Evolutionary conservation across 2,329 filamentous ascomycete species (phyloP).

Genomic region (Cladosporium sp.): DNA sequence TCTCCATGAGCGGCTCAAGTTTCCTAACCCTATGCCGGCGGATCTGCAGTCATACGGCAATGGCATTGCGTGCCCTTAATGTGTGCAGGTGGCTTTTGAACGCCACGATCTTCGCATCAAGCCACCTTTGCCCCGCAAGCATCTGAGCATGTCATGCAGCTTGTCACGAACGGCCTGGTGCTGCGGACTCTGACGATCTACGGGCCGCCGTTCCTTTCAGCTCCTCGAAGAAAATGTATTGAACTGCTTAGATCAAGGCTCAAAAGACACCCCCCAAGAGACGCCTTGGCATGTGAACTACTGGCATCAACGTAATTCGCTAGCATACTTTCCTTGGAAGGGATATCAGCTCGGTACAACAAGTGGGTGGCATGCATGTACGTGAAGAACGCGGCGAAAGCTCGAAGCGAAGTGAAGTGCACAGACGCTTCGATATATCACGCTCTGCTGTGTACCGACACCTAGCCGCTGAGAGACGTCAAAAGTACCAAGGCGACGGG

Average conservation of each 20-base stretch:
- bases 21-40: not conserved
- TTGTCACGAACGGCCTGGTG: not conserved
- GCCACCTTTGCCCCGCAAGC: not conserved
- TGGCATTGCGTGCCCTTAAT: not conserved
- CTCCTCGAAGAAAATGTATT: not conserved
- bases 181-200: not conserved
- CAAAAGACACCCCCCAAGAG: not conserved
- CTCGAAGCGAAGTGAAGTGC: too few species aligned
- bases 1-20: not conserved
- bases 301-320: too few species aligned
- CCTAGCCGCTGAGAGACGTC: not conserved
- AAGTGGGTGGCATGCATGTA: too few species aligned
- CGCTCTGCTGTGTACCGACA: not conserved
- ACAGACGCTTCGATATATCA: too few species aligned
- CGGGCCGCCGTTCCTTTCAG: conserved; percentile 1
- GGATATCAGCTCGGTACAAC: too few species aligned
- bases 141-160: not conserved
- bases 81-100: not conserved
- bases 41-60: conserved; percentile 2
- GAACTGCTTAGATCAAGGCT: too few species aligned
- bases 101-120: not conserved
- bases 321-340: too few species aligned
- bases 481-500: conserved; percentile 1
- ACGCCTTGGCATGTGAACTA: not conserved
- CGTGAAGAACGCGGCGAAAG: too few species aligned